Percentiles rank a stretch among this genome's conserved stretches.
These are phyloP conservation scores for Lactifluus volemus DNA, from an alignment of 768 basidiomycete genomes.

Conservation along the genomic window DNA sequence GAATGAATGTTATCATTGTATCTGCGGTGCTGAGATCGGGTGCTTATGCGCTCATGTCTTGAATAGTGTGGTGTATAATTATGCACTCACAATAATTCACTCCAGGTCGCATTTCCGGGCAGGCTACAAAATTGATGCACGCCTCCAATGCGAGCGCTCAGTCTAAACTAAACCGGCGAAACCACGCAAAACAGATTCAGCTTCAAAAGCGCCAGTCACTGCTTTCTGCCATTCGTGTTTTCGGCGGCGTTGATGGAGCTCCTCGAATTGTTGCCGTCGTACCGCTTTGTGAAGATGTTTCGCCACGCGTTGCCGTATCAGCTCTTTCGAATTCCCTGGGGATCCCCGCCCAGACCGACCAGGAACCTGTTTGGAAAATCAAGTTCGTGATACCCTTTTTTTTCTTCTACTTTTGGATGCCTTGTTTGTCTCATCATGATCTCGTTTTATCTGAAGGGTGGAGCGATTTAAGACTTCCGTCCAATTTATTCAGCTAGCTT, in stretches of 20 bases:
- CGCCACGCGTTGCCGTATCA: constrained; percentile 39
- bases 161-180: constrained; percentile 67
- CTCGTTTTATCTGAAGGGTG: constrained; percentile 38
- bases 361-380: constrained; percentile 53
- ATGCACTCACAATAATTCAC: not conserved
- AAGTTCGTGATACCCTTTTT: constrained; percentile 38
- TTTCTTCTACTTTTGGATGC: not conserved
- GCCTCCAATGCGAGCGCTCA: constrained; percentile 51
- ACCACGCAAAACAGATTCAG: constrained; percentile 80
- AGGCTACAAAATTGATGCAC: constrained; percentile 44
- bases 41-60: not conserved
- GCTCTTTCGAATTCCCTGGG: constrained; percentile 56
- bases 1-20: not conserved
- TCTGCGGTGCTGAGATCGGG: not conserved
- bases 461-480: constrained; percentile 87
- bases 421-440: constrained; percentile 4
- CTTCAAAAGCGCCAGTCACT: constrained; percentile 58
- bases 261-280: constrained; percentile 86
- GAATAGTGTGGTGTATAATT: not conserved
- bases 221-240: constrained; percentile 65
- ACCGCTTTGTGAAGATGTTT: constrained; percentile 66
- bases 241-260: constrained; percentile 66
- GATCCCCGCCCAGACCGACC: constrained; percentile 42
- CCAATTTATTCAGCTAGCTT: constrained; percentile 74
- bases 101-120: constrained; percentile 49